Conservation (phyloP, 257 asterid species). For the Solanum boliviense region DNA sequence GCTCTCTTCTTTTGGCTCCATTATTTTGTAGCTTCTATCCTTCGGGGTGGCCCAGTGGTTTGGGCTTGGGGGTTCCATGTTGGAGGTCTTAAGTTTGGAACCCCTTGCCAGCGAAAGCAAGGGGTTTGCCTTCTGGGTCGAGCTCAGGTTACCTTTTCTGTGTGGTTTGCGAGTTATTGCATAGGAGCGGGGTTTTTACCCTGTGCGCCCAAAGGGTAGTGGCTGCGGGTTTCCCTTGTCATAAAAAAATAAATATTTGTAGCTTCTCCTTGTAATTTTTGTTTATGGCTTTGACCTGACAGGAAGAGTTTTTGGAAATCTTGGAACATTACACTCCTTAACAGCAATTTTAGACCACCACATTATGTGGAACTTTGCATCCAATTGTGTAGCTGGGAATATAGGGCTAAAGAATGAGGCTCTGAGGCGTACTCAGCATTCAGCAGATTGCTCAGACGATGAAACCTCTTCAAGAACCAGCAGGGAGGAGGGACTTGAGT, state of each 20-base stretch:
- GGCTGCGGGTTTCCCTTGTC: too few species aligned
- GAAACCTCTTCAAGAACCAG: conserved; percentile 55
- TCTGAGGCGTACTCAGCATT: conserved; percentile 33
- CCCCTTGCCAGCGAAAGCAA: neutral
- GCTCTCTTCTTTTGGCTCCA: neutral
- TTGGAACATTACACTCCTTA: neutral
- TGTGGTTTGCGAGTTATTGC: too few species aligned
- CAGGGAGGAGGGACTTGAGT: conserved; percentile 71
- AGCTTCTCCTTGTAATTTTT: neutral
- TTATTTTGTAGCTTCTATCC: neutral
- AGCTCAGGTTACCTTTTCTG: too few species aligned
- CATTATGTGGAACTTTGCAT: conserved; percentile 68
- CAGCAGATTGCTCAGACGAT: conserved; percentile 60
- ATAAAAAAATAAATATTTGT: too few species aligned
- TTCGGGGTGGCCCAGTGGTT: too few species aligned
- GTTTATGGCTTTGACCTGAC: neutral
- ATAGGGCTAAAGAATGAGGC: conserved; percentile 30
- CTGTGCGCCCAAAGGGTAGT: too few species aligned
- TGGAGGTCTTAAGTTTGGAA: neutral
- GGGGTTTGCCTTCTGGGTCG: too few species aligned
- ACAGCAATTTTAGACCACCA: neutral
- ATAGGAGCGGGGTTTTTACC: too few species aligned
- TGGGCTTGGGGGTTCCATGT: too few species aligned
- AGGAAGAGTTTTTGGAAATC: neutral
- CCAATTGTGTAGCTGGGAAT: conserved; percentile 60